Evolutionary conservation across 2,329 filamentous ascomycete species (phyloP).

Genomic region (Fusarium sp.): DNA sequence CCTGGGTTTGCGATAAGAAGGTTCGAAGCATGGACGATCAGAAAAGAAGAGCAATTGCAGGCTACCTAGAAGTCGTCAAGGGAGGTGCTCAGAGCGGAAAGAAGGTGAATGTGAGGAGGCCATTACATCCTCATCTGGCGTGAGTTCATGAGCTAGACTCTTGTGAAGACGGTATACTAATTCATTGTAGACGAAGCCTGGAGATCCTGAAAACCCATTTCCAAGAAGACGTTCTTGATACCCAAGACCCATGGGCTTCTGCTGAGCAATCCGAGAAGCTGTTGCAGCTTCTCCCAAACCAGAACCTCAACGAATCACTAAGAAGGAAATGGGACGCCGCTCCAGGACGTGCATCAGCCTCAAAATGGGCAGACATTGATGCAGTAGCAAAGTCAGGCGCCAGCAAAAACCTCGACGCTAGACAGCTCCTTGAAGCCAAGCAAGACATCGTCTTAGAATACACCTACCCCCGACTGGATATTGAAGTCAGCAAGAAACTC

Average conservation of each 20-base stretch:
- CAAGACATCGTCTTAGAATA: conserved; percentile 97
- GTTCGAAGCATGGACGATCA: conserved; percentile 87
- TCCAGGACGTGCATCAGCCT: conserved; percentile 76
- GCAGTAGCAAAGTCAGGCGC: conserved; percentile 79
- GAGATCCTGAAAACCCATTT: conserved; percentile 88
- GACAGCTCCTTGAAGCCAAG: conserved; percentile 84
- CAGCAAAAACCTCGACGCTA: conserved; percentile 75
- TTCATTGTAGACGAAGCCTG: conserved; percentile 73
- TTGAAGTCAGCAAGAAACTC: conserved; percentile 95
- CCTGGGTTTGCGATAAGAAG: conserved; percentile 94
- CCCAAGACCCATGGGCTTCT: conserved; percentile 86
- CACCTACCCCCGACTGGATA: conserved; percentile 95
- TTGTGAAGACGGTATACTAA: conserved; percentile 21
- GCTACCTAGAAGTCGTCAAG: conserved; percentile 89
- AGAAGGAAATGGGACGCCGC: conserved; percentile 91
- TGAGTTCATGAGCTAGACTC: conserved; percentile 50
- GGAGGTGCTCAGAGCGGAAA: conserved; percentile 88
- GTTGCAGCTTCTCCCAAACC: conserved; percentile 85
- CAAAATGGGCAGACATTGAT: conserved; percentile 97
- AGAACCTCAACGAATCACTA: conserved; percentile 77
- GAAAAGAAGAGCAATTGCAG: conserved; percentile 83
- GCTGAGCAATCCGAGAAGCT: conserved; percentile 78
- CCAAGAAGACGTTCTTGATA: conserved; percentile 79
- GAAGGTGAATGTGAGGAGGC: conserved; percentile 83
- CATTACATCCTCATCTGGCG: conserved; percentile 88